Evolutionary conservation across 805 yeast species (phyloP).

Genomic region (Lipomyces anomalus): DNA sequence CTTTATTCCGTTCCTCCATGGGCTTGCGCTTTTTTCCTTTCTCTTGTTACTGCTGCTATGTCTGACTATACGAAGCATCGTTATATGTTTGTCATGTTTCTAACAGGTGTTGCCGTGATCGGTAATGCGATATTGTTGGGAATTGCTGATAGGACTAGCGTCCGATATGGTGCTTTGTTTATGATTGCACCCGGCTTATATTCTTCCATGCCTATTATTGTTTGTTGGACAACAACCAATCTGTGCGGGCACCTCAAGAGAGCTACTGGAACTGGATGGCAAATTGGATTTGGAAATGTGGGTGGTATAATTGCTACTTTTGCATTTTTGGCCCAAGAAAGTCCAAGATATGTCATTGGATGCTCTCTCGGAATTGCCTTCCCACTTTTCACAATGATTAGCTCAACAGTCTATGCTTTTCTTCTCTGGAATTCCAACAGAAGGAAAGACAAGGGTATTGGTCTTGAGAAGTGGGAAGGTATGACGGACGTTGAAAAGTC

Average conservation of each 20-base stretch:
- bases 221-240: conserved; percentile 62
- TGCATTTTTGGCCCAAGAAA: conserved; percentile 48
- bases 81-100: conserved; percentile 26
- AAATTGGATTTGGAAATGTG: conserved; percentile 66
- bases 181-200: conserved; percentile 54
- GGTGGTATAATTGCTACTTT: conserved; percentile 66
- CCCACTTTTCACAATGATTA: conserved; percentile 39
- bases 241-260: conserved; percentile 59
- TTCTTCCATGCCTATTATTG: conserved; percentile 60
- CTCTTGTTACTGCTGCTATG: conserved; percentile 53
- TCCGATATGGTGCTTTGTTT: conserved; percentile 62
- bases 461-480: conserved; percentile 24
- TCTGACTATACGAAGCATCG: conserved; percentile 51
- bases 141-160: conserved; percentile 35
- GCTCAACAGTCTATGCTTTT: conserved; percentile 34
- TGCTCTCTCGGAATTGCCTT: conserved; percentile 48
- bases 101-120: conserved; percentile 39
- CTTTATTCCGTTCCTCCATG: conserved; percentile 82
- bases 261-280: conserved; percentile 53
- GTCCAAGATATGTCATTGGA: conserved; percentile 58
- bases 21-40: conserved; percentile 65
- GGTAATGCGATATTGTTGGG: conserved; percentile 57
- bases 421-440: conserved; percentile 31
- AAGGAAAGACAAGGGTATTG: conserved; percentile 21
- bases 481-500: conserved; percentile 8